These are phyloP conservation scores for Bassia scoparia DNA, from an alignment of 148 eudicot species.

Conservation along the genomic window DNA sequence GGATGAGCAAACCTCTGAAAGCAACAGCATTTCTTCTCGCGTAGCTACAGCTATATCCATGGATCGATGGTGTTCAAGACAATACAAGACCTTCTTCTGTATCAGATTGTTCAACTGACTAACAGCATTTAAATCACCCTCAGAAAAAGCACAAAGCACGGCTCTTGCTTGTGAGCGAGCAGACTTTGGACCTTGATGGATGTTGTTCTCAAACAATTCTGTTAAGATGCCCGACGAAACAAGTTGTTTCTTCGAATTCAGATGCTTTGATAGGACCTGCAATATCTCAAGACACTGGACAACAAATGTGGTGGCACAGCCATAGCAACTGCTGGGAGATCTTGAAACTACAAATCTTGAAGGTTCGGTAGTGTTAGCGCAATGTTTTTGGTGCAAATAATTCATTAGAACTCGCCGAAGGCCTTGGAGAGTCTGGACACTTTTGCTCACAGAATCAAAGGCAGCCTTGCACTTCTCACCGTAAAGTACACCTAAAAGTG, in stretches of 20 bases:
- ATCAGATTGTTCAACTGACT: slow-evolving; percentile 78
- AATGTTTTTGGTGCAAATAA: slow-evolving; percentile 78
- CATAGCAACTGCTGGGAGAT: slow-evolving; percentile 93
- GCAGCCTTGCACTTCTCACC: slow-evolving; percentile 99
- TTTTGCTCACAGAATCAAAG: slow-evolving; percentile 98
- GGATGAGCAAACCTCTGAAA: slow-evolving; percentile 92
- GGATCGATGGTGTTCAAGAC: slow-evolving; percentile 98
- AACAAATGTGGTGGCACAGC: slow-evolving; percentile 94
- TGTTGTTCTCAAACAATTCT: slow-evolving; percentile 95
- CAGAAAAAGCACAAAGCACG: slow-evolving; percentile 95
- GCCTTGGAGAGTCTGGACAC: slow-evolving; percentile 99
- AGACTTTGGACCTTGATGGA: slow-evolving; percentile 95
- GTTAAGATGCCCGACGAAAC: slow-evolving; percentile 84
- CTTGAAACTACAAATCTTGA: slow-evolving; percentile 83
- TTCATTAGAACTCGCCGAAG: slow-evolving; percentile 95
- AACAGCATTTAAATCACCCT: slow-evolving; percentile 86
- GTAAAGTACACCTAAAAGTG: slow-evolving; percentile 96
- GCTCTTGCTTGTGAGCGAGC: slow-evolving; percentile 98
- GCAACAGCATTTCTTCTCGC: slow-evolving; percentile 88
- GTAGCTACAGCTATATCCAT: slow-evolving; percentile 95
- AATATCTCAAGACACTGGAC: slow-evolving; percentile 92
- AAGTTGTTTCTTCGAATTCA: slow-evolving; percentile 86
- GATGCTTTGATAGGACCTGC: slow-evolving; percentile 89
- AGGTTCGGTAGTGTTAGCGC: slow-evolving; percentile 46
- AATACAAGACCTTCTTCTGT: slow-evolving; percentile 88